Evolutionary conservation across 2,329 filamentous ascomycete genomes (phyloP).

Genomic region (Claviceps humidiphila): DNA sequence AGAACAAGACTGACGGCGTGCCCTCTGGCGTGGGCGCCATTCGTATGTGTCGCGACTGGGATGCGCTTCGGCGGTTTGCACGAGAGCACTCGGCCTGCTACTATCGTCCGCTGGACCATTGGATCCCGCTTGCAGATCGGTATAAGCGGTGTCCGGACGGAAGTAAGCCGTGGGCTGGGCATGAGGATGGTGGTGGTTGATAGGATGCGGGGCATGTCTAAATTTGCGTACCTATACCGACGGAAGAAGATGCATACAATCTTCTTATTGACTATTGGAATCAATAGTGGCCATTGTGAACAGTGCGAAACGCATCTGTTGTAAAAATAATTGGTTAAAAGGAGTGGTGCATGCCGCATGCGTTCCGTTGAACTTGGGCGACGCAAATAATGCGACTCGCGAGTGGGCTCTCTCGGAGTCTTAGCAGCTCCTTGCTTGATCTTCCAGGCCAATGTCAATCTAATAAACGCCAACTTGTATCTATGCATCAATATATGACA

Average conservation of each 20-base stretch:
- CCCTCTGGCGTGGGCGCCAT: slow-evolving; percentile 12
- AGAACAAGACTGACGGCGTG: slow-evolving; percentile 2
- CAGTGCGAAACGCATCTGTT: too few relatives aligned
- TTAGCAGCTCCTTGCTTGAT: too few relatives aligned
- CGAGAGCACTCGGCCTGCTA: slow-evolving; percentile 8
- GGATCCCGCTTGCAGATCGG: not conserved
- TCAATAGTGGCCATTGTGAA: too few relatives aligned
- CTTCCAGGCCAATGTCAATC: too few relatives aligned
- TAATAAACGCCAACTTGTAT: too few relatives aligned
- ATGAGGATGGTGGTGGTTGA: not conserved
- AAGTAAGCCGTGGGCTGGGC: not conserved
- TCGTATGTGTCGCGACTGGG: slow-evolving; percentile 16
- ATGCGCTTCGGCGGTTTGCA: slow-evolving; percentile 13
- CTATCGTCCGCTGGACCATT: not conserved
- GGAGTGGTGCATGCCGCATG: too few relatives aligned
- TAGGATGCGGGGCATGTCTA: not conserved
- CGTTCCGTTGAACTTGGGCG: too few relatives aligned
- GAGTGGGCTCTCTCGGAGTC: too few relatives aligned
- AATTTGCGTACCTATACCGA: not conserved
- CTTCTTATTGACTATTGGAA: too few relatives aligned
- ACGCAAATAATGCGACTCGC: too few relatives aligned
- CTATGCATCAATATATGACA: too few relatives aligned
- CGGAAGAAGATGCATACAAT: not conserved
- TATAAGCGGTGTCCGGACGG: slow-evolving; percentile 6
- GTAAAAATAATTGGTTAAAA: too few relatives aligned